Base-by-base conservation (phyloP, 768 basidiomycete species). In the Tylopilus balloui region DNA sequence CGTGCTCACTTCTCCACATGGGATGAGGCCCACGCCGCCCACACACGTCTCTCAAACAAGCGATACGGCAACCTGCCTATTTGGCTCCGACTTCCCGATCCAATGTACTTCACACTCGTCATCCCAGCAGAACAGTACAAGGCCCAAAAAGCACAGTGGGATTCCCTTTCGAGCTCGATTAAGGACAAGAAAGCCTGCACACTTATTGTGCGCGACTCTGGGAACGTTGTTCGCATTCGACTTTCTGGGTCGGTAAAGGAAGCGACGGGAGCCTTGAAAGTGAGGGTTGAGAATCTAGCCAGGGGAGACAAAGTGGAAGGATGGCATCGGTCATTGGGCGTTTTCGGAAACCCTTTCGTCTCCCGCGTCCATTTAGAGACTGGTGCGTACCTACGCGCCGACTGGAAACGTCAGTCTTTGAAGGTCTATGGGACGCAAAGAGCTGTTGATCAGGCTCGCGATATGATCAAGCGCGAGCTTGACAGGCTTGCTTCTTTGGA, bases 221-320 rank as follows among this genome's bases (percentile, higher is more conserved):
- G 54, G 20, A 56, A 58, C 28, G 40, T 38, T 8, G 69, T 75
- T 37, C 62, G 67, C 14, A 70, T 83, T 34, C 71, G 65, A 4
- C 69, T 83, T n/a, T 55, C 67, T 1, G 81, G 82, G 0, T 69
- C 76, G 13, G 75, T 77, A 42, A 78, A 78, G 63, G 75, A 77
- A 54, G 73, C 72, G 2, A 71, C 77, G 1, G 83, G 83, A 1
- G 69, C 73, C 5, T 57, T 84, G 51, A 84, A 83, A 65, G 81
- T 83, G 12, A 68, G 81, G 44, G 77, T 80, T 0, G 83, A 84
- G 60, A 74, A 68, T 44, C 59, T 84, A 32, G 75, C 72, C 3
- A 69, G 69, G 20, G 82, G 82, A 6, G 74, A 78, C 34, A 75
- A 64, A 29, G 64, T 83, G 3, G 63, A 65, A 4, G 71, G 71